Evolutionary conservation across 176 grass and related monocot species (phyloP).

Genomic region (Aegilops tauschii): DNA sequence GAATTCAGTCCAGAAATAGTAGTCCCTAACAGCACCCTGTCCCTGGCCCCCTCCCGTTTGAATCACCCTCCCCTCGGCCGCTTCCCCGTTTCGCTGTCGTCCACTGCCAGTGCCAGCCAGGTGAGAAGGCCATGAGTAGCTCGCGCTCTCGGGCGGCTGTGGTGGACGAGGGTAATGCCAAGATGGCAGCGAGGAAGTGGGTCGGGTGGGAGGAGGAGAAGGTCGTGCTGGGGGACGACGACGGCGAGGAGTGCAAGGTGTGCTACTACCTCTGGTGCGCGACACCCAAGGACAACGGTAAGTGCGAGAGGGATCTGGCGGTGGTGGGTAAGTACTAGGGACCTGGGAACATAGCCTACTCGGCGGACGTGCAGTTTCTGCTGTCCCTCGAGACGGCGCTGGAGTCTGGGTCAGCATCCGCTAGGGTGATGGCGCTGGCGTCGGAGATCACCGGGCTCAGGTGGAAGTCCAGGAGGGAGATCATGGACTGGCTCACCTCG

Average conservation of each 20-base stretch:
- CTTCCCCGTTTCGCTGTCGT: neutral
- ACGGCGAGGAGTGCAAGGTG: conserved; percentile 29
- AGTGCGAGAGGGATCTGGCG: conserved; percentile 37
- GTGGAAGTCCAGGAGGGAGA: conserved; percentile 54
- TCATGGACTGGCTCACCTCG: conserved; percentile 68
- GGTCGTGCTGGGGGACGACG: conserved; percentile 38
- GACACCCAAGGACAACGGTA: neutral
- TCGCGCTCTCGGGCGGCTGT: neutral
- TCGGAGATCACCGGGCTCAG: conserved; percentile 22
- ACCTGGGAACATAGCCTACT: conserved; percentile 55
- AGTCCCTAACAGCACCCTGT: neutral
- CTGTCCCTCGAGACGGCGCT: conserved; percentile 13
- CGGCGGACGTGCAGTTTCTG: conserved; percentile 31
- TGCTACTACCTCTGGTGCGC: conserved; percentile 53
- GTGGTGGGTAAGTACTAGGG: conserved; percentile 55
- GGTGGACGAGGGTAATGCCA: neutral
- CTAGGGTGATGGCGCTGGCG: conserved; percentile 10
- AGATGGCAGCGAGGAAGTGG: neutral
- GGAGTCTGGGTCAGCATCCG: conserved; percentile 16
- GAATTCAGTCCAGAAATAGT: neutral
- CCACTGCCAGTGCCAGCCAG: neutral
- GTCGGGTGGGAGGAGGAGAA: conserved; percentile 44
- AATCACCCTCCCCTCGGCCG: neutral
- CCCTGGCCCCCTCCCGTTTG: conserved; percentile 1
- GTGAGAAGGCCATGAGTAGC: neutral